Evolutionary conservation across 2,329 filamentous ascomycete species (phyloP).

Genomic region (Xylaria sp.): DNA sequence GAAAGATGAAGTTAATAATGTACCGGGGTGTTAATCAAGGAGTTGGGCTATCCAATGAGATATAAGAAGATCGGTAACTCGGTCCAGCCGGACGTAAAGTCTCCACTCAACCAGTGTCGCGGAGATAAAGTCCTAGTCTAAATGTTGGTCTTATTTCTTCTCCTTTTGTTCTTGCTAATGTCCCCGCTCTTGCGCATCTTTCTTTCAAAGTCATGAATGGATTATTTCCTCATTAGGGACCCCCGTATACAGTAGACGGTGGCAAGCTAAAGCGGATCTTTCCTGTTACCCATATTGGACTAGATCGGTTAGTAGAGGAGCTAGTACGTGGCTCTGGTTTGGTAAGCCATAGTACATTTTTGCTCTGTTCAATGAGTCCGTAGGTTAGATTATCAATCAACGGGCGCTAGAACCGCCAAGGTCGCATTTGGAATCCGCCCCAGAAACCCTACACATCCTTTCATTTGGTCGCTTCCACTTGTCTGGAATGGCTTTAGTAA

Average conservation of each 20-base stretch:
- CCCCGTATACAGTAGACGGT: background rate
- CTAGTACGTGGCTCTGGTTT: background rate
- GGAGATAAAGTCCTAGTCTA: slow-evolving; percentile 18
- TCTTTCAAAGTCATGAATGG: slow-evolving; percentile 5
- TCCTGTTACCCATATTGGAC: slow-evolving; percentile 9
- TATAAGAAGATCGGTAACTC: slow-evolving; percentile 20
- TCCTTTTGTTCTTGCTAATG: slow-evolving; percentile 3
- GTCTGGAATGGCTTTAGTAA: slow-evolving; percentile 9
- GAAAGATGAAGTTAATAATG: background rate
- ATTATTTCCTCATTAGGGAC: slow-evolving; percentile 14
- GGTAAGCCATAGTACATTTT: background rate
- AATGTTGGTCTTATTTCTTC: background rate
- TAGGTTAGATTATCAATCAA: slow-evolving; percentile 33
- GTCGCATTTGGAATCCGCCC: slow-evolving; percentile 34
- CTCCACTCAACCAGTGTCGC: slow-evolving; percentile 13
- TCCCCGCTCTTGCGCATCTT: slow-evolving; percentile 27
- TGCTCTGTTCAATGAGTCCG: background rate
- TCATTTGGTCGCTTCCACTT: slow-evolving; percentile 17
- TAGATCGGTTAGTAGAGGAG: background rate
- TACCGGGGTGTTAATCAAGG: background rate
- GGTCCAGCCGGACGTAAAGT: background rate
- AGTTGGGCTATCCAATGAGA: slow-evolving; percentile 15
- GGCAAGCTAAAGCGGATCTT: background rate
- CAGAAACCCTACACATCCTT: slow-evolving; percentile 11
- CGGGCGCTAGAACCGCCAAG: slow-evolving; percentile 26